phyloP scores from a whole-genome alignment of 1,284 basidiomycete species.

The Boletus mariae region DNA sequence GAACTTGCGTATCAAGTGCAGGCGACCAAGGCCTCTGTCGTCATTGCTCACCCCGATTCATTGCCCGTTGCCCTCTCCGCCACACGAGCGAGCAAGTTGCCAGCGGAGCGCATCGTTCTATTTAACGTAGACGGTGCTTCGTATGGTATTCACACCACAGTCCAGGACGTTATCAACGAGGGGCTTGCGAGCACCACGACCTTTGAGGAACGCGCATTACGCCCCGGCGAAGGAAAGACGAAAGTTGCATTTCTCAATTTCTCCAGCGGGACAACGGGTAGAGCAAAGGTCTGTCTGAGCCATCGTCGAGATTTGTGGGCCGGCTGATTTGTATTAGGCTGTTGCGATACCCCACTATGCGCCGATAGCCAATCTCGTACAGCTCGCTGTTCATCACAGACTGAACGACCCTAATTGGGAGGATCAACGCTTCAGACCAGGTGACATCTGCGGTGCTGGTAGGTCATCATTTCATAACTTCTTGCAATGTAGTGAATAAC shows the following conservation, averaged over 20 bases:
- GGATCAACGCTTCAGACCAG: conserved; percentile 36
- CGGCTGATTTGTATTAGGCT: conserved; percentile 41
- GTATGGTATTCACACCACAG: conserved; percentile 29
- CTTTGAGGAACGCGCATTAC: conserved; percentile 51
- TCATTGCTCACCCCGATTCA: conserved; percentile 48
- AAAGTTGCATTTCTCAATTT: conserved; percentile 75
- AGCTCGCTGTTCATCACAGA: conserved; percentile 51
- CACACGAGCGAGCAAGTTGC: conserved; percentile 48
- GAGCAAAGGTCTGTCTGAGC: conserved; percentile 56
- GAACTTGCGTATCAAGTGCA: conserved; percentile 51
- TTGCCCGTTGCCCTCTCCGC: conserved; percentile 43
- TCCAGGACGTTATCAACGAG: conserved; percentile 55
- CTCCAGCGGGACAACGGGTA: conserved; percentile 81
- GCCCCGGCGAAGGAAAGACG: conserved; percentile 60
- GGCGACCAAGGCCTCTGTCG: conserved; percentile 41
- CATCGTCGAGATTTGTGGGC: not conserved
- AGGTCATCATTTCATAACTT: conserved; percentile 4
- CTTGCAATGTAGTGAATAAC: conserved; percentile 2
- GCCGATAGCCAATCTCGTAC: conserved; percentile 65
- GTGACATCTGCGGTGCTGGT: conserved; percentile 42
- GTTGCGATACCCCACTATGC: conserved; percentile 67
- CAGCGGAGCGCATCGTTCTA: conserved; percentile 52
- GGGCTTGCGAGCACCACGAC: conserved; percentile 42
- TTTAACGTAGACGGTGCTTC: conserved; percentile 37
- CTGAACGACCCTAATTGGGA: conserved; percentile 38